Conservation (phyloP, 192 early-diverging fungal genomes). For the Lobosporangium transversale region DNA sequence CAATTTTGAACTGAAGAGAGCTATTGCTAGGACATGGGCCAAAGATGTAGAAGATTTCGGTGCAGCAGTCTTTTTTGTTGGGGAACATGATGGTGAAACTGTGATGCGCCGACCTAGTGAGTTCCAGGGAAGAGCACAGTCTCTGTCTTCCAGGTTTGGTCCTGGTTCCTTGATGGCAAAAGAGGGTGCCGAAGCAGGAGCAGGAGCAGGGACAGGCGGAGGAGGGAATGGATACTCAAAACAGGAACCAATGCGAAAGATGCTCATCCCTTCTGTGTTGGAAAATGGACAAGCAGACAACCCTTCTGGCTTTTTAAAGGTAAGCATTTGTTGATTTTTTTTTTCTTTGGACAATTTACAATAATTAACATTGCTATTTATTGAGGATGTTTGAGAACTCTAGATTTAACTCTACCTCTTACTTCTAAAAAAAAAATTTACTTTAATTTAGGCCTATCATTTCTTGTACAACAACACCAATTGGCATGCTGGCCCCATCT, state of each 20-base stretch:
- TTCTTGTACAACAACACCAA: conserved; percentile 52
- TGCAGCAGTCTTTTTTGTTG: conserved; percentile 43
- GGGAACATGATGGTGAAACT: conserved; percentile 44
- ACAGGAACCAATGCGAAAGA: conserved; percentile 44
- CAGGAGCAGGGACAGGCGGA: conserved; percentile 1
- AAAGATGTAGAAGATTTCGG: conserved; percentile 46
- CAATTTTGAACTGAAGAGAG: conserved; percentile 45
- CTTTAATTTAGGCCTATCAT: conserved; percentile 23
- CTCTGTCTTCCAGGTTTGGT: conserved; percentile 25
- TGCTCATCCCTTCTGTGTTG: conserved; percentile 41
- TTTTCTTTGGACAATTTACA: not conserved
- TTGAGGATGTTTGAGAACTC: not conserved
- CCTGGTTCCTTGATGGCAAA: conserved; percentile 6
- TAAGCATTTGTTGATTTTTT: not conserved
- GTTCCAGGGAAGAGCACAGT: conserved; percentile 32
- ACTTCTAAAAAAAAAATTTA: not conserved
- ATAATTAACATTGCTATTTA: not conserved
- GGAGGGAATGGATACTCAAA: conserved; percentile 11
- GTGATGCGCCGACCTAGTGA: conserved; percentile 46
- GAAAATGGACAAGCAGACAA: conserved; percentile 44
- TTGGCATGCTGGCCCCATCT: conserved; percentile 40
- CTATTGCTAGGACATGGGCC: conserved; percentile 48
- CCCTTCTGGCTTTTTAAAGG: conserved; percentile 42
- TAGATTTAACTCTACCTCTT: not conserved
- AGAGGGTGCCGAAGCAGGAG: not conserved